Conservation (phyloP, 176 grass and related monocot species). For the Carex littledalei region DNA sequence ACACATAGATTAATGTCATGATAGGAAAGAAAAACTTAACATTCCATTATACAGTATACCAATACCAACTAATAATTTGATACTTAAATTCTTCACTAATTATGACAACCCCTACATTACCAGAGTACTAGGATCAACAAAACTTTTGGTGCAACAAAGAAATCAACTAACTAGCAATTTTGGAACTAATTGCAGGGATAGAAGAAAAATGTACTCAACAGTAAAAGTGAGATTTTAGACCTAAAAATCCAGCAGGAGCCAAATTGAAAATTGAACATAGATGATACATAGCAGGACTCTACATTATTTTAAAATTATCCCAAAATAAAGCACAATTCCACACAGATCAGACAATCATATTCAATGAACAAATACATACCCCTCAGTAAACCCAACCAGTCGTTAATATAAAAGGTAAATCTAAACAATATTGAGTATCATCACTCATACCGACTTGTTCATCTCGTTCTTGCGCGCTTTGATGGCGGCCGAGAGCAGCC, state of each 20-base stretch:
- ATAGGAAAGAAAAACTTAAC: neutral
- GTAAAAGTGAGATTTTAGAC: neutral
- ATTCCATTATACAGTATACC: neutral
- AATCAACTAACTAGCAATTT: neutral
- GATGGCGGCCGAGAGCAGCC: slow-evolving; percentile 64
- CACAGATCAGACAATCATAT: neutral
- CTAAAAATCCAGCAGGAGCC: neutral
- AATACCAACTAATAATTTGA: neutral
- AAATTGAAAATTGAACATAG: neutral
- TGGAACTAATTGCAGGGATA: neutral
- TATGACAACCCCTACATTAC: neutral
- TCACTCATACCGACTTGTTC: slow-evolving; percentile 62
- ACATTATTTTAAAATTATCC: neutral
- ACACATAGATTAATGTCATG: neutral
- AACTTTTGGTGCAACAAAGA: neutral
- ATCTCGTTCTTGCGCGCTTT: slow-evolving; percentile 40
- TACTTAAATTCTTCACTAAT: neutral
- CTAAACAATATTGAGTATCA: neutral
- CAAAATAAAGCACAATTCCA: neutral
- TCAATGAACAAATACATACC: neutral
- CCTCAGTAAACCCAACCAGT: neutral
- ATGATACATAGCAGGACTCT: neutral
- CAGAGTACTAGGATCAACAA: neutral
- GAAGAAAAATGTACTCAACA: neutral
- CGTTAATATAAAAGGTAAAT: neutral